phyloP scores from a whole-genome alignment of 345 rosid genomes.

The Hibiscus trionum region DNA sequence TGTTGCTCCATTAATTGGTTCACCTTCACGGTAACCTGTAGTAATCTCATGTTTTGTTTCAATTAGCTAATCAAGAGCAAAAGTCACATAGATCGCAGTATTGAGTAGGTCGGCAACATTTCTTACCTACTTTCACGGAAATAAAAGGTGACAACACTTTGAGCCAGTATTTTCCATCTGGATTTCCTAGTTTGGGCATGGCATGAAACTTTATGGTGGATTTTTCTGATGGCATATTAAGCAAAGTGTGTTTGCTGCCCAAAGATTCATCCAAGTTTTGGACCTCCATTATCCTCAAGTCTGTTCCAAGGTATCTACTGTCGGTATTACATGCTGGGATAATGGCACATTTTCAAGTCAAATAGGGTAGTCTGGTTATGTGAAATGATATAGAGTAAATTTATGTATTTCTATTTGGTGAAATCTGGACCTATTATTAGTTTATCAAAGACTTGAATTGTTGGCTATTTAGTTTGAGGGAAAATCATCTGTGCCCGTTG shows the following conservation, averaged over 20 bases:
- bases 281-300: constrained; percentile 17
- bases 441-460: too few species aligned
- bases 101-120: constrained; percentile 28
- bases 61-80: constrained; percentile 47
- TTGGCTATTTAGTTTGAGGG: not conserved
- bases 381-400: not conserved
- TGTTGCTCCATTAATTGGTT: not conserved
- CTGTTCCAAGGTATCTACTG: constrained; percentile 28
- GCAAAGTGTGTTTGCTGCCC: constrained; percentile 12
- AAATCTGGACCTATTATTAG: not conserved
- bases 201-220: constrained; percentile 12
- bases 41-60: constrained; percentile 21
- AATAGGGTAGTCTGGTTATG: not conserved
- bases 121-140: constrained; percentile 5
- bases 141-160: constrained; percentile 1
- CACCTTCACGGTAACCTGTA: constrained; percentile 13
- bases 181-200: constrained; percentile 11
- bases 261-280: constrained; percentile 17
- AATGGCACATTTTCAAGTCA: not conserved
- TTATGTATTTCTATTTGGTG: not conserved
- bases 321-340: not conserved
- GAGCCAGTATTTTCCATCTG: not conserved
- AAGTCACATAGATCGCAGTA: constrained; percentile 23
- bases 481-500: not conserved
- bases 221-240: constrained; percentile 20